A percentile compares a stretch with the other conserved stretches of the same genome.
Evolutionary conservation across 2,329 filamentous ascomycete species (phyloP).

Genomic region (Trichoderma breve): DNA sequence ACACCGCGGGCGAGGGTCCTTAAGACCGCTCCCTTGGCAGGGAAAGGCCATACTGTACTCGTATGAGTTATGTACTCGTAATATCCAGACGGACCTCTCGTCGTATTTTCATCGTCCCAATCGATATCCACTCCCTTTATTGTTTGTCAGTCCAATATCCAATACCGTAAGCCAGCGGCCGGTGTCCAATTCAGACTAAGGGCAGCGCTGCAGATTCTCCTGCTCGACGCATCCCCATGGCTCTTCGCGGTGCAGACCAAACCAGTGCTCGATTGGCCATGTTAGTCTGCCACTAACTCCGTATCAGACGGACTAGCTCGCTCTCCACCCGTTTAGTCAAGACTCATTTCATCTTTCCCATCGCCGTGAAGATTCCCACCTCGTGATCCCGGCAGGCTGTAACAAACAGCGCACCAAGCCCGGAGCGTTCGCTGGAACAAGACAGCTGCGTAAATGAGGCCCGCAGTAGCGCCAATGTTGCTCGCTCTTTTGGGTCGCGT

Average conservation of each 20-base stretch:
- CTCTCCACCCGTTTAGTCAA: slow-evolving; percentile 11
- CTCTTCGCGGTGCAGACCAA: background rate
- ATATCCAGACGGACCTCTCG: background rate
- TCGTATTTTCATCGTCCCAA: background rate
- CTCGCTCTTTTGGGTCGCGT: slow-evolving; percentile 16
- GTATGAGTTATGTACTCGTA: background rate
- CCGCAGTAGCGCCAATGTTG: slow-evolving; percentile 13
- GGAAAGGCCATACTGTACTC: background rate
- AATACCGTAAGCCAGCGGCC: background rate
- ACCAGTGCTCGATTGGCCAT: background rate
- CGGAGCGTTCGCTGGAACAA: slow-evolving; percentile 14
- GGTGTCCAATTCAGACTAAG: slow-evolving; percentile 14
- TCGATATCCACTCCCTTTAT: slow-evolving; percentile 14
- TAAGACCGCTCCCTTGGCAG: slow-evolving; percentile 12
- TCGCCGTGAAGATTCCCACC: slow-evolving; percentile 2
- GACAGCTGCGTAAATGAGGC: slow-evolving; percentile 19
- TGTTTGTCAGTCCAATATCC: background rate
- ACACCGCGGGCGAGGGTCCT: background rate
- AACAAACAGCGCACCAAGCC: slow-evolving; percentile 14
- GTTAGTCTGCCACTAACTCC: slow-evolving; percentile 4
- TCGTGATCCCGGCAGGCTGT: slow-evolving; percentile 16
- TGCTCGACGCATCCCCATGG: background rate
- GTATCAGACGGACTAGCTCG: slow-evolving; percentile 13
- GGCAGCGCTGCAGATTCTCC: slow-evolving; percentile 4
- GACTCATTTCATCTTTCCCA: slow-evolving; percentile 3